Base-by-base conservation (phyloP, 129 eudicot genomes). In the Cynara cardunculus region DNA sequence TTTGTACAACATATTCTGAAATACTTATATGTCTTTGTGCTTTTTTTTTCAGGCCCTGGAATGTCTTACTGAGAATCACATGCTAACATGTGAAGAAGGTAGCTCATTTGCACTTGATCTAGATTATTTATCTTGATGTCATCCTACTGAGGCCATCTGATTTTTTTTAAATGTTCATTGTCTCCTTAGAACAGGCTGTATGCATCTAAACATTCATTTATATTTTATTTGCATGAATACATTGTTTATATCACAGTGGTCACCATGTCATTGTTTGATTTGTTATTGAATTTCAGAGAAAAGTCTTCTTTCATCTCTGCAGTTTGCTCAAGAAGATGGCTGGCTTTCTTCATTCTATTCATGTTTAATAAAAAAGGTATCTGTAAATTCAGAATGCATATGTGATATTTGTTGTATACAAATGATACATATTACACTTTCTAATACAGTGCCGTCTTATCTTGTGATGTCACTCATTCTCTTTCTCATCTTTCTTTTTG, bases 41-140 rank as follows among this genome's bases (percentile, higher is more conserved):
- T 18, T 56, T 61, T 0, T 16, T 14, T 81, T 76, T 73, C 86
- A 94, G 98, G 98, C 98, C 30, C 79, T 94, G 73, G 97, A 94
- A 86, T 89, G 96, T 78, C 97, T 94, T 66, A 79, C 87, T 74
- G 98, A 94, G 74, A 91, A 89, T 87, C 97, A 90, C 68, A 94
- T 94, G 98, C 97, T 91, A 81, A 91, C 97, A 81, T 85, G 92
- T 64, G 98, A 94, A 77, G 98, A 94, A 94, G 98, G 97, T 83
- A 64, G 62, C 73, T 34, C 39, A 75, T 35, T 66, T 34, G 64
- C 39, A 59, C 41, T 80, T 2, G 21, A 34, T 82, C 25, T 69
- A 70, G 30, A 61, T 71, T 71, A 53, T 37, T 4, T 34, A 21
- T 53, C 59, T 31, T 75, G 11, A 68, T 25, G 24, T 32, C 64